Evolutionary conservation across 2,329 filamentous ascomycete genomes (phyloP).

Genomic region (Xylariomycetidae sp.): DNA sequence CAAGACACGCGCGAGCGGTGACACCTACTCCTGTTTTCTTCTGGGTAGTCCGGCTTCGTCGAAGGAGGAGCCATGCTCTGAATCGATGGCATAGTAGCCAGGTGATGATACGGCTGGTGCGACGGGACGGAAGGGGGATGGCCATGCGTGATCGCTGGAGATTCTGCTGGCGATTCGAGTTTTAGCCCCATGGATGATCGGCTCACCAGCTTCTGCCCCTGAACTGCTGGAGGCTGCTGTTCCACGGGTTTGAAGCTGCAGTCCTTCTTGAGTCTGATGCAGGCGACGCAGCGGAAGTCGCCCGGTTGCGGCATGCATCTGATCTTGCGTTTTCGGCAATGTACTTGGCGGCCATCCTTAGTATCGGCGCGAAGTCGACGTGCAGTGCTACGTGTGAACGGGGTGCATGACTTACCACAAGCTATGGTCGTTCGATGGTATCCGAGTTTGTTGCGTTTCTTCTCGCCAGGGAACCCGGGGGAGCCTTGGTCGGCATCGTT

Average conservation of each 20-base stretch:
- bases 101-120: constrained; percentile 36
- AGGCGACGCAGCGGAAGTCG: constrained; percentile 80
- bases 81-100: constrained; percentile 37
- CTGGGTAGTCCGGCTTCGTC: constrained; percentile 35
- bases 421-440: constrained; percentile 95
- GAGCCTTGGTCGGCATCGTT: constrained; percentile 29
- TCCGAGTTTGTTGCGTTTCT: constrained; percentile 80
- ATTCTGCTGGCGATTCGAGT: constrained; percentile 42
- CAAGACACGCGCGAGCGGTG: not conserved
- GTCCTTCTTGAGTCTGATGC: constrained; percentile 89
- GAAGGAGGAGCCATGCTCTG: constrained; percentile 41
- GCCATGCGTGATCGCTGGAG: constrained; percentile 40
- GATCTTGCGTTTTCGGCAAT: constrained; percentile 91
- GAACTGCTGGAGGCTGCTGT: constrained; percentile 51
- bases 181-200: constrained; percentile 35
- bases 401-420: constrained; percentile 93
- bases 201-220: constrained; percentile 37
- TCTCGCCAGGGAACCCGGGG: constrained; percentile 40
- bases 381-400: too few relatives aligned
- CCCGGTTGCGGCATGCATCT: constrained; percentile 75
- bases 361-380: constrained; percentile 5
- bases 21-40: constrained; percentile 41
- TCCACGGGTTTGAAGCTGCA: constrained; percentile 91
- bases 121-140: constrained; percentile 37
- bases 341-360: constrained; percentile 50